Evolutionary conservation across 768 basidiomycete species (phyloP), one percentile per base, ranked within the genome.

Genomic region (Tubosaeta sp.): DNA sequence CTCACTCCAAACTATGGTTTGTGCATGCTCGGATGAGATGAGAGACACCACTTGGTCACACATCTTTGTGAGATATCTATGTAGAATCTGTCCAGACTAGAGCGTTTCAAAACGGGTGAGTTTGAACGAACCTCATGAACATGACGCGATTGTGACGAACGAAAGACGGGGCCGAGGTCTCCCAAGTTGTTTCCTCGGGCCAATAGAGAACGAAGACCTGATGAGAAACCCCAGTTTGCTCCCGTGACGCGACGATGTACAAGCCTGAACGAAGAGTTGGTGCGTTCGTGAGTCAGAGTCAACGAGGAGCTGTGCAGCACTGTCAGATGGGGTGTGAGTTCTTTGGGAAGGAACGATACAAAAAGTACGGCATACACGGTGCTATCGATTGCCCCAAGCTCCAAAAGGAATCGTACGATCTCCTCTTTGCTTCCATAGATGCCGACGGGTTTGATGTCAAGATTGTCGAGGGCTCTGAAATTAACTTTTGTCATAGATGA

Each of bases 131-230:
- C 83, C 83, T 67, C 80, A 84, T 83, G 58, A 85, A 85, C 0
- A 81, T 81, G 4, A 78, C 68, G 8, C 83, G 72, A 64, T 83
- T 85, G 3, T 76, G 73, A 26, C 71, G 60, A 43, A 80, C 73
- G 5, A 78, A 67, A 1, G 73, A 67, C 10, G n/a, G n/a, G n/a
- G n/a, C n/a, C n/a, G n/a, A n/a, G n/a, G n/a, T n/a, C n/a, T n/a
- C 61, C 83, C 83, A 85, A 0, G 83, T 84, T 1, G 66, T 72
- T 27, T 78, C 71, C 53, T 85, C 81, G 0, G 83, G 83, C 83
- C 84, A 85, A 51, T 81, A 84, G 6, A 85, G 56, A 13, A 81
- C 72, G 45, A 78, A 81, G 6, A 78, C 44, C 22, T 68, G 60
- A 19, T 70, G 61, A 1, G 42, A 27, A 2, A 11, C 31, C 11